These are phyloP conservation scores for Suillus subluteus DNA, from an alignment of 768 basidiomycete species.

Conservation along the genomic window DNA sequence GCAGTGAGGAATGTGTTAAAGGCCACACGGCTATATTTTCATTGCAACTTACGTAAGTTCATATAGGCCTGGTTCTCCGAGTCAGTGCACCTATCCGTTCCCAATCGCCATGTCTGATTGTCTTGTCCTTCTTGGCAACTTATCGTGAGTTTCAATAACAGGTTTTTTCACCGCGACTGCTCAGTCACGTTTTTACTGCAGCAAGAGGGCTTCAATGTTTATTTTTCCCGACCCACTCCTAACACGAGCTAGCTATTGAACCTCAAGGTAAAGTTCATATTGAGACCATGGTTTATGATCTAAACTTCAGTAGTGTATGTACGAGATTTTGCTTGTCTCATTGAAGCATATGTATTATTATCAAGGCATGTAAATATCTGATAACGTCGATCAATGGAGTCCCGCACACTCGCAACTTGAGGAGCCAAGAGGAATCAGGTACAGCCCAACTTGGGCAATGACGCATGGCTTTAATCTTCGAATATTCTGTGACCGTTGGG, in stretches of 20 bases:
- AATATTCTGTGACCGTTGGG: not conserved
- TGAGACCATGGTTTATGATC: too few species aligned
- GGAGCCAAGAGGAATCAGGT: not conserved
- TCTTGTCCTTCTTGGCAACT: not conserved
- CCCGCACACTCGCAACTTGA: not conserved
- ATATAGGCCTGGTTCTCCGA: too few species aligned
- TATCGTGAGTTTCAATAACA: not conserved
- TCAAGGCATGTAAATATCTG: not conserved
- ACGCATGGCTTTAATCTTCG: not conserved
- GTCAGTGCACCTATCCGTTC: not conserved
- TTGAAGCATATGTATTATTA: not conserved
- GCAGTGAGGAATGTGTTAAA: not conserved
- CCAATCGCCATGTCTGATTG: not conserved
- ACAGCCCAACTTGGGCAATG: not conserved
- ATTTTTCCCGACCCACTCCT: not conserved
- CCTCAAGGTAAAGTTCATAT: too few species aligned
- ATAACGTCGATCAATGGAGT: not conserved
- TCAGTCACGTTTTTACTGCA: not conserved
- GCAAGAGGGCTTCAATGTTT: not conserved
- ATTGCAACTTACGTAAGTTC: not conserved
- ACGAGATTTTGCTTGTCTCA: not conserved
- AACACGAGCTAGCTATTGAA: too few species aligned
- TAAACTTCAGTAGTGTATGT: too few species aligned
- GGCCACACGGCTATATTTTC: not conserved
- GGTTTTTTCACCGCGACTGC: not conserved